A percentile compares a stretch with the other conserved stretches of the same genome.
These are phyloP conservation scores for Talaromyces sp. DNA, from an alignment of 2,329 filamentous ascomycete genomes.

Conservation along the genomic window DNA sequence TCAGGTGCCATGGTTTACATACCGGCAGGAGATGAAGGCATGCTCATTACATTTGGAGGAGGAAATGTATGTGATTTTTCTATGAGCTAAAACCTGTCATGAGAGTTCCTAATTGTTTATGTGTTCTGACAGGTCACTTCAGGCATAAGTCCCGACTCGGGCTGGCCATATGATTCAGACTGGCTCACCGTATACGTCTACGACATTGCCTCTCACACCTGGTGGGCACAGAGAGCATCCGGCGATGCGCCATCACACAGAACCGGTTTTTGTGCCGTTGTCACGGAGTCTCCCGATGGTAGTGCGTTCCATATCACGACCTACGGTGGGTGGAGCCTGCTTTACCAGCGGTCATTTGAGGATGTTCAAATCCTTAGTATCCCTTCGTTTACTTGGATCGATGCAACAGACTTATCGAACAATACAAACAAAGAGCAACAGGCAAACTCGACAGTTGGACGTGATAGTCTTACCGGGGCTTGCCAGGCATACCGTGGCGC, in stretches of 20 bases:
- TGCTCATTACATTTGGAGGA: conserved; percentile 18
- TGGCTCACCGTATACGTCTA: conserved; percentile 17
- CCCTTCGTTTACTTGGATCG: background rate
- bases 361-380: conserved; percentile 6
- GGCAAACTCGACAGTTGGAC: background rate
- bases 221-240: background rate
- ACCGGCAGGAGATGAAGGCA: conserved; percentile 16
- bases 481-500: conserved; percentile 4
- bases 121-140: conserved; percentile 9
- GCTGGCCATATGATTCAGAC: conserved; percentile 16
- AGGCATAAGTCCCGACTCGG: conserved; percentile 16
- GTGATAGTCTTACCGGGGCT: conserved; percentile 1
- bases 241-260: background rate
- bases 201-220: conserved; percentile 19
- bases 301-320: conserved; percentile 8
- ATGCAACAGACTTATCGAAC: background rate
- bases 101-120: background rate
- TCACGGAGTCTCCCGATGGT: background rate
- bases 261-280: conserved; percentile 1
- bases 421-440: conserved; percentile 9
- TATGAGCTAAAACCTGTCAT: background rate
- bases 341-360: conserved; percentile 4
- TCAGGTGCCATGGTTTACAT: conserved; percentile 17
- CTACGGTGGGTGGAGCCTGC: conserved; percentile 8
- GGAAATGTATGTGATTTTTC: conserved; percentile 11